Base-by-base conservation (phyloP, 2,329 filamentous ascomycete species). In the Beauveria sp. region DNA sequence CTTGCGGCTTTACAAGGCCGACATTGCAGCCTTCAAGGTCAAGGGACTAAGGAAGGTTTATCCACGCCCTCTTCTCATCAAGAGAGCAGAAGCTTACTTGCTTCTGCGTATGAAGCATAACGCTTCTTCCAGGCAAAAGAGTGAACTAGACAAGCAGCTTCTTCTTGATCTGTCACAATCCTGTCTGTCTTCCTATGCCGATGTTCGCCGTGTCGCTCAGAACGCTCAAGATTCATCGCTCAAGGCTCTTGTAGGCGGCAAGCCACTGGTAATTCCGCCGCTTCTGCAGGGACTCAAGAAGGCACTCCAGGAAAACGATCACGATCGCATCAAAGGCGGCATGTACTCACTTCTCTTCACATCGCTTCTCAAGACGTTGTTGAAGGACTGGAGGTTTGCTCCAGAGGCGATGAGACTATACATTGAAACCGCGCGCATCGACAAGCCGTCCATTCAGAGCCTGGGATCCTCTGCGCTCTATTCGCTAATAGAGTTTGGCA, bases 101-200 rank as follows among this genome's bases (percentile, higher is more conserved):
- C 82, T 97, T 61, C 89, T 97, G 72, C 88, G 95, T n/a, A 81
- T 96, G 56, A 91, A 96, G 67, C 93, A 97, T 76, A 99, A 98
- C 68, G 89, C 93, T 31, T 88, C 91, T 1, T 90, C 93, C 22
- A 84, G 95, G 58, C 89, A 90, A 50, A 93, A 93, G 72, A 96
- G 91, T 40, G 88, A 92, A n/a, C 80, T 99, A 1, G 95, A 99
- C 74, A 93, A 92, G 73, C 83, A 81, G 16, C 77, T 99, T 14
- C 79, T 99, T 1, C 80, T 96, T 18, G 93, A 99, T 72, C 81
- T 99, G 43, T 91, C 93, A 5, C 85, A 96, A 67, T 97, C 93
- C 0, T 92, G 90, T 65, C 87, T 96, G 3, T 98, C 93, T 0
- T 79, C 91, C 5, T 99, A 99, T 72, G 95, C 95, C 0, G 95